Conservation (phyloP, 805 yeast genomes). For the Alloascoidea hylecoeti region DNA sequence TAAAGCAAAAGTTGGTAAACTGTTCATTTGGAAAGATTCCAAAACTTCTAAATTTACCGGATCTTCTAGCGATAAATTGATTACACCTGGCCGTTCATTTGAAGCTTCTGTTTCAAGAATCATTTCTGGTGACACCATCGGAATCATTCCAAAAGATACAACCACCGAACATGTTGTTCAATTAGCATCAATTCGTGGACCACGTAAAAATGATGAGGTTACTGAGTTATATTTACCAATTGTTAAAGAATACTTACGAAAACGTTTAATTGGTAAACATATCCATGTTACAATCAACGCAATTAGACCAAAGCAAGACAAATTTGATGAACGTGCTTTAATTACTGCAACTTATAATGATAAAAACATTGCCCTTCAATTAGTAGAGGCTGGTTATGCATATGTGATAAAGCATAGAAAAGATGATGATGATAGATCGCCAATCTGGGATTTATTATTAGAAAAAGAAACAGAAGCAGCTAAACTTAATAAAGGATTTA, state of each 20-base stretch:
- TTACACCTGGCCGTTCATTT: constrained; percentile 30
- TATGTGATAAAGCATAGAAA: constrained; percentile 68
- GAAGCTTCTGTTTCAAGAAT: constrained; percentile 46
- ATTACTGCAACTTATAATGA: constrained; percentile 44
- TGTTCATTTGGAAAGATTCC: constrained; percentile 40
- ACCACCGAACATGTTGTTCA: constrained; percentile 47
- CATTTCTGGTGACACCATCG: constrained; percentile 55
- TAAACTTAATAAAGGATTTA: constrained; percentile 46
- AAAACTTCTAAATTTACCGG: constrained; percentile 11
- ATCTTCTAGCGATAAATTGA: too few relatives aligned
- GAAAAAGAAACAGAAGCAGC: constrained; percentile 55
- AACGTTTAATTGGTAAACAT: constrained; percentile 53
- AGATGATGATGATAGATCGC: constrained; percentile 56
- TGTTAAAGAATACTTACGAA: constrained; percentile 67
- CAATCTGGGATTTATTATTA: constrained; percentile 63
- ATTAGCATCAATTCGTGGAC: constrained; percentile 63
- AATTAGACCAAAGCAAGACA: constrained; percentile 43
- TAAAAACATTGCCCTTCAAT: constrained; percentile 41
- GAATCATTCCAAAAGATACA: constrained; percentile 30
- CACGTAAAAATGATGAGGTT: constrained; percentile 46
- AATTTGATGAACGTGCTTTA: constrained; percentile 49
- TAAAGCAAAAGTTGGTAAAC: constrained; percentile 38
- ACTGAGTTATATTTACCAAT: constrained; percentile 41
- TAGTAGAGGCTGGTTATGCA: constrained; percentile 59
- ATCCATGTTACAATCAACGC: constrained; percentile 53